phyloP scores from a whole-genome alignment of 2,329 filamentous ascomycete genomes.

The Paramyrothecium sp. region DNA sequence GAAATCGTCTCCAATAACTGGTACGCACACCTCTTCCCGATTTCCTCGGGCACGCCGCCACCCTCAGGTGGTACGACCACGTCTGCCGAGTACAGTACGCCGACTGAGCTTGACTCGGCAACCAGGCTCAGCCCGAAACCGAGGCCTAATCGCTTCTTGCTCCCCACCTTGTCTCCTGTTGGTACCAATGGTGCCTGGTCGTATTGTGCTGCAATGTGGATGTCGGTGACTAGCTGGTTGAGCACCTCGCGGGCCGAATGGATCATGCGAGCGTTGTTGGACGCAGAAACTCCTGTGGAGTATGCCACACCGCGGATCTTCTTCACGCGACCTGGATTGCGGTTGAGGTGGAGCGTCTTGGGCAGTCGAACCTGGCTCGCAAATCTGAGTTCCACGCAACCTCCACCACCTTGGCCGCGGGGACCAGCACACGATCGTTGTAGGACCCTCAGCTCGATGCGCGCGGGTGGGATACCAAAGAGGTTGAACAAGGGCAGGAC shows the following conservation, averaged over 20 bases:
- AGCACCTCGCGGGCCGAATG: slow-evolving; percentile 83
- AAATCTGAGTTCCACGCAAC: slow-evolving; percentile 90
- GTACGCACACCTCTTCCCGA: slow-evolving; percentile 84
- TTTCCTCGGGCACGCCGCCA: slow-evolving; percentile 83
- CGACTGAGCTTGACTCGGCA: slow-evolving; percentile 81
- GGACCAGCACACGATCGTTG: slow-evolving; percentile 75
- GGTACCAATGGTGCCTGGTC: slow-evolving; percentile 61
- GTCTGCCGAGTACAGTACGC: slow-evolving; percentile 86
- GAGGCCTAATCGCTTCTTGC: slow-evolving; percentile 71
- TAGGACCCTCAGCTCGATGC: slow-evolving; percentile 83
- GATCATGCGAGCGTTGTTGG: slow-evolving; percentile 95
- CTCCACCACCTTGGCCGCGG: slow-evolving; percentile 77
- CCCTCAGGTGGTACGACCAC: slow-evolving; percentile 72
- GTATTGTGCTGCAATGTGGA: slow-evolving; percentile 83
- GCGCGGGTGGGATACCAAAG: slow-evolving; percentile 78
- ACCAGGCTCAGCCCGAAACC: slow-evolving; percentile 91
- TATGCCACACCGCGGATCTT: slow-evolving; percentile 91
- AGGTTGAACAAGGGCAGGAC: slow-evolving; percentile 85
- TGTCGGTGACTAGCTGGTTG: slow-evolving; percentile 82
- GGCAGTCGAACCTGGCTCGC: slow-evolving; percentile 90
- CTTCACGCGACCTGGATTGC: slow-evolving; percentile 82
- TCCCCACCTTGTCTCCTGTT: slow-evolving; percentile 51
- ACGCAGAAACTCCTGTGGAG: slow-evolving; percentile 84
- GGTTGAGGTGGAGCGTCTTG: slow-evolving; percentile 85
- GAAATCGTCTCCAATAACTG: slow-evolving; percentile 83